A percentile compares a stretch with the other conserved stretches of the same genome.
Conservation (phyloP, 2,329 filamentous ascomycete genomes). For the Myotisia sp. region DNA sequence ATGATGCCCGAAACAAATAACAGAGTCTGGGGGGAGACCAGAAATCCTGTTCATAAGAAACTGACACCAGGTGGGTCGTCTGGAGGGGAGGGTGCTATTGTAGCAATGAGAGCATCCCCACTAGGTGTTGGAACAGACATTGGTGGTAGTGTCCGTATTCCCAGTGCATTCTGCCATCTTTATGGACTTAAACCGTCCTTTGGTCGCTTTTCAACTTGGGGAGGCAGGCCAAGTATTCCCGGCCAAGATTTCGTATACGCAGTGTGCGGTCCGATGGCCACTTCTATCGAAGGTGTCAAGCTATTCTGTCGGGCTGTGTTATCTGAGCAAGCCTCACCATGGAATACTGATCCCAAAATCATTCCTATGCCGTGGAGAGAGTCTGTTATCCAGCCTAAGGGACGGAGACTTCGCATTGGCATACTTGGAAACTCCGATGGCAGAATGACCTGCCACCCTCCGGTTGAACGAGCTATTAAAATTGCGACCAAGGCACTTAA, state of each 20-base stretch:
- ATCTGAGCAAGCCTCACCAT: constrained; percentile 21
- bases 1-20: constrained; percentile 33
- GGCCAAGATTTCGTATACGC: constrained; percentile 28
- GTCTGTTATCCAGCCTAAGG: constrained; percentile 20
- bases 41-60: constrained; percentile 23
- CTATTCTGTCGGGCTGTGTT: constrained; percentile 25
- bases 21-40: constrained; percentile 30
- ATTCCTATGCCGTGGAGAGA: constrained; percentile 27
- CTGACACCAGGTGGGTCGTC: constrained; percentile 24
- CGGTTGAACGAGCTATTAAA: constrained; percentile 23
- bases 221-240: constrained; percentile 23
- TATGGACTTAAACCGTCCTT: constrained; percentile 29
- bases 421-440: constrained; percentile 26
- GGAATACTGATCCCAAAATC: constrained; percentile 27
- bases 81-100: constrained; percentile 24
- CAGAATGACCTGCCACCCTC: constrained; percentile 24
- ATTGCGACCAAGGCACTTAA: constrained; percentile 21
- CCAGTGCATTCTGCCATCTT: constrained; percentile 24
- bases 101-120: constrained; percentile 20
- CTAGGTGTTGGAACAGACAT: constrained; percentile 30
- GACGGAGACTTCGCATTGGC: constrained; percentile 25
- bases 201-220: constrained; percentile 26
- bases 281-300: constrained; percentile 21
- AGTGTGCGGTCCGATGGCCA: constrained; percentile 27
- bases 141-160: constrained; percentile 27